Evolutionary conservation across 495 filamentous ascomycete species (phyloP), one percentile per base, ranked within the genome.

Genomic region (Hypoxylon lienhwacheense): DNA sequence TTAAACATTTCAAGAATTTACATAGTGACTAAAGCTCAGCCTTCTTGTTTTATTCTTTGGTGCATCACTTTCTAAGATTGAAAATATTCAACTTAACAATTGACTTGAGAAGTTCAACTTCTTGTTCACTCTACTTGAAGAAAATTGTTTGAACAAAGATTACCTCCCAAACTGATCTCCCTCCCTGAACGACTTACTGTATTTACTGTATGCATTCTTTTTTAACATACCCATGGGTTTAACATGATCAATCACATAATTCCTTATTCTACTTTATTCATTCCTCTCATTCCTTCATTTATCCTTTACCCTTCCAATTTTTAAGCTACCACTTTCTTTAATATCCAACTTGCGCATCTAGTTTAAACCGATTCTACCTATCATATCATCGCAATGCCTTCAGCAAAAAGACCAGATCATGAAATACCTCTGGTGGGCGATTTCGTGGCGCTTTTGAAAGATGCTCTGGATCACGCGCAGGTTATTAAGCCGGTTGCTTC

Each of bases 401-500:
- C 70, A 16, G 59, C 69, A 5, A 64, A 64, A 10, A 34, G 64
- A 22, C 52, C 66, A 15, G 70, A 67, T 69, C 64, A 80, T 54
- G 79, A 79, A 55, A 67, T 84, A 40, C 70, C 73, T 39, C 77
- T 80, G 33, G 85, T 87, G 17, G 76, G 70, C 19, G 68, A 73
- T 21, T 82, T 85, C 56, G 77, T 71, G 46, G 57, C 58, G 25
- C 71, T 84, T 25, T 71, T 96, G 10, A 70, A 79, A 40, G 66
- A 77, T 24, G 80, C 95, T 20, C 74, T 96, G 34, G 64, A 75
- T 25, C 81, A 76, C 57, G 89, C 88, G 53, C 76, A 79, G 32
- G 58, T 77, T 24, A 66, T 85, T 46, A 95, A 95, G 71, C 74
- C 77, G 2, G 75, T 78, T 53, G 72, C 75, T 21, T 76, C 81